Conservation (phyloP, 345 rosid species). For the Corchorus capsularis region DNA sequence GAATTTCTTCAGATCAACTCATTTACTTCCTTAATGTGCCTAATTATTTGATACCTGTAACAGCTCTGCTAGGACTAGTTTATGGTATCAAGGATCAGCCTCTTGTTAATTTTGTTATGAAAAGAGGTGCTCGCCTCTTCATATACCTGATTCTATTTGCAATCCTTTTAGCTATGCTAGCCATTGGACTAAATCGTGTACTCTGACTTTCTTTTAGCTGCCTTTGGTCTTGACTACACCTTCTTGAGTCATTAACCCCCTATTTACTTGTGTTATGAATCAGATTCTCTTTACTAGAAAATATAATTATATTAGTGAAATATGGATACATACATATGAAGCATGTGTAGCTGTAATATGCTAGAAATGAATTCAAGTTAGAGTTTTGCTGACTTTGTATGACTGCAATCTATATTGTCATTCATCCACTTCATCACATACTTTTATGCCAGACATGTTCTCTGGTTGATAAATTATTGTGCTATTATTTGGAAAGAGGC, state of each 20-base stretch:
- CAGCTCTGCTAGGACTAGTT: neutral
- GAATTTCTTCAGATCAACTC: neutral
- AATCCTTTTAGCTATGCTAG: neutral
- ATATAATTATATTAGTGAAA: neutral
- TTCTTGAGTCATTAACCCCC: neutral
- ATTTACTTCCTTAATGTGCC: neutral
- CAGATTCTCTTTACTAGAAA: neutral
- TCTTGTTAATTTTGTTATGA: too few relatives aligned
- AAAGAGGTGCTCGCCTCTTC: too few relatives aligned
- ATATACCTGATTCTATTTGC: neutral
- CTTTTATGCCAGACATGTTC: neutral
- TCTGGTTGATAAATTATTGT: neutral
- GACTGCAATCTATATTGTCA: neutral
- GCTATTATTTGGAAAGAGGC: neutral
- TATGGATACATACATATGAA: neutral
- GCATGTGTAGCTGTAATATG: neutral
- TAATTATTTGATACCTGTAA: slow-evolving; percentile 4
- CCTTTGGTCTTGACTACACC: neutral
- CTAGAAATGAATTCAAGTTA: neutral
- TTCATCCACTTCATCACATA: neutral
- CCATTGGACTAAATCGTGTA: neutral
- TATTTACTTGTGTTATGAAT: neutral
- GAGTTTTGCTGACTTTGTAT: neutral
- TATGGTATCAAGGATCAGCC: neutral
- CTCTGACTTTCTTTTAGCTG: neutral